Base-by-base conservation (phyloP, 2,329 filamentous ascomycete species). In the Ophiobolus disseminans region DNA sequence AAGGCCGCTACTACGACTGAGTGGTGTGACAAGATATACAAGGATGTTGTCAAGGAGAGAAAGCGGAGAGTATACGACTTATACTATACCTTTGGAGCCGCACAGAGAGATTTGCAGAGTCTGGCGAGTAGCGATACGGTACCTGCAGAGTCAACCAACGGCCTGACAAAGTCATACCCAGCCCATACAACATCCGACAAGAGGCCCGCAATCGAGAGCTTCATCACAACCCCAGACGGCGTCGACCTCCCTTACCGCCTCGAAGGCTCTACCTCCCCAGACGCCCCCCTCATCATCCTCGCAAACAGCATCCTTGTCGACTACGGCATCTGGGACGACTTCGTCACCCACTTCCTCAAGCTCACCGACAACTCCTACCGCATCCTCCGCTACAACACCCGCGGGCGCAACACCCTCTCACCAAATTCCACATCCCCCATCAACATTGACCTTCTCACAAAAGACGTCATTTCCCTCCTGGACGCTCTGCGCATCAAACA, bases 291-390 rank as follows among this genome's bases (percentile, higher is more conserved):
- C 0, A 79, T 96, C 9, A 85, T 90, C 16, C 87, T 92, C 58
- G 82, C 81, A 73, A 95, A 95, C 77, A 92, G 88, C 1, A 86
- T 96, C 40, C 82, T 96, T 6, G 90, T 89, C 2, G 85, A 87
- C 38, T 81, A 87, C 56, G 79, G 83, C 68, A 94, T 96, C 82
- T 96, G 91, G 91, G 88, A 94, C 61, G 78, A 79, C 1, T 84
- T 95, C 50, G 75, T 94, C 1, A 74, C 77, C 1, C 75, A 83
- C n/a, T 80, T 94, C 57, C 69, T 79, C 32, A 61, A 71, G 10
- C 80, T 81, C 40, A 69, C 74, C 0, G 65, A 82, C 28, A 83
- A 86, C 19, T 83, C 85, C 3, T 86, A 90, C 69, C 86, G 88
- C 41, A 81, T 95, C 56, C 77, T 96, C 1, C 86, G 90, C 8